phyloP scores from a whole-genome alignment of 768 basidiomycete genomes.

The Boletus reticuloceps region DNA sequence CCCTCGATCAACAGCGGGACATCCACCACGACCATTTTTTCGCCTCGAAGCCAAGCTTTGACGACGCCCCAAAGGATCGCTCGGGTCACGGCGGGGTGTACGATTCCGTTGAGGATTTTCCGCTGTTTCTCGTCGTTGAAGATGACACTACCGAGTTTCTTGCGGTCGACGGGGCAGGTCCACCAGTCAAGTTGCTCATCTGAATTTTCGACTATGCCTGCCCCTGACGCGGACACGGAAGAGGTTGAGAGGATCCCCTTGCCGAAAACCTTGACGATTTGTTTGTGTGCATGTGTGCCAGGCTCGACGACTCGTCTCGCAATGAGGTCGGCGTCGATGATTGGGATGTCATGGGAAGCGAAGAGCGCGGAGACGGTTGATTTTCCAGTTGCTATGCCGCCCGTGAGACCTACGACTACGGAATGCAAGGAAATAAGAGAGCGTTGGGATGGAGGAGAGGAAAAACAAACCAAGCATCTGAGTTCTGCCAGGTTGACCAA shows the following conservation, averaged over 20 bases:
- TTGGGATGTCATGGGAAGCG: slow-evolving; percentile 61
- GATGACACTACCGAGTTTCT: slow-evolving; percentile 81
- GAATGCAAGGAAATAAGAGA: neutral
- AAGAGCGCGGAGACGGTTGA: slow-evolving; percentile 85
- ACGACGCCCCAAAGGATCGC: slow-evolving; percentile 70
- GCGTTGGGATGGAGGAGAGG: neutral
- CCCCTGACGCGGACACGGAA: neutral
- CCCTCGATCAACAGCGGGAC: slow-evolving; percentile 92
- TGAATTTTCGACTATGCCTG: too few species aligned
- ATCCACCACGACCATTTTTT: slow-evolving; percentile 81
- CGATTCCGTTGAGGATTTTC: slow-evolving; percentile 74
- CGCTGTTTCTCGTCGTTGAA: slow-evolving; percentile 77
- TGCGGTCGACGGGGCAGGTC: slow-evolving; percentile 77
- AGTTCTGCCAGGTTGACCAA: too few species aligned
- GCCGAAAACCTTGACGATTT: slow-evolving; percentile 74
- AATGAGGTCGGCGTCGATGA: slow-evolving; percentile 91
- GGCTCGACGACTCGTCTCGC: slow-evolving; percentile 85
- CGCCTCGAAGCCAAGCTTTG: slow-evolving; percentile 71
- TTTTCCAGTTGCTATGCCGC: slow-evolving; percentile 96
- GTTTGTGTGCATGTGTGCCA: slow-evolving; percentile 67
- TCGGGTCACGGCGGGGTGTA: slow-evolving; percentile 87
- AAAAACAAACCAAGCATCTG: slow-evolving; percentile 16
- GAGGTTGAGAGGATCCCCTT: slow-evolving; percentile 51
- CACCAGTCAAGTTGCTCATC: slow-evolving; percentile 7
- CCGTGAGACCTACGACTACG: slow-evolving; percentile 90